These are phyloP conservation scores for Alliaria petiolata DNA, from an alignment of 345 rosid genomes.

Conservation along the genomic window DNA sequence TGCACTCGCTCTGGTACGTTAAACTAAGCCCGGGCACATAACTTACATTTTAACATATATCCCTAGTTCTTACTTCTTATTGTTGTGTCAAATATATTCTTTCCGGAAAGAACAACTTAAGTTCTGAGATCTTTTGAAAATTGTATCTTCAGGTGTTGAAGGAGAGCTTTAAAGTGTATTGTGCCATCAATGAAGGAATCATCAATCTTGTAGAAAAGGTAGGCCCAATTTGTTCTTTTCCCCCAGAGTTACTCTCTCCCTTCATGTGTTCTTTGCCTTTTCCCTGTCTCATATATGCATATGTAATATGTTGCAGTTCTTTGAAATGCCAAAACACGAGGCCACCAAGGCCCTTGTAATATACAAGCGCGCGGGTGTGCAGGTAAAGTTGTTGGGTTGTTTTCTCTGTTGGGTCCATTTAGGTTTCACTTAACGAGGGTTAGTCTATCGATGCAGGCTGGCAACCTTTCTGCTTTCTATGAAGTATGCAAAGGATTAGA, in stretches of 20 bases:
- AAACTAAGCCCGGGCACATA: background rate
- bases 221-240: background rate
- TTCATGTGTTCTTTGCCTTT: background rate
- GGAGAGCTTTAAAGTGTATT: slow-evolving; percentile 86
- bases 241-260: slow-evolving; percentile 14
- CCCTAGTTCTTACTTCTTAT: too few species aligned
- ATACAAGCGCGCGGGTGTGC: slow-evolving; percentile 71
- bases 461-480: slow-evolving; percentile 71
- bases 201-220: slow-evolving; percentile 93
- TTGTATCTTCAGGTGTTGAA: slow-evolving; percentile 75
- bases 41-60: too few species aligned
- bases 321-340: slow-evolving; percentile 72
- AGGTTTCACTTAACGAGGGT: background rate
- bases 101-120: background rate
- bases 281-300: slow-evolving; percentile 10
- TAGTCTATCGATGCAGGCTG: slow-evolving; percentile 49
- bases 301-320: slow-evolving; percentile 55
- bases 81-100: background rate
- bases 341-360: slow-evolving; percentile 61
- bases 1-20: slow-evolving; percentile 76
- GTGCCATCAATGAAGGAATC: slow-evolving; percentile 87
- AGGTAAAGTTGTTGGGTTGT: slow-evolving; percentile 42
- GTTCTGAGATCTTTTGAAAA: background rate
- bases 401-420: background rate
- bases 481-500: slow-evolving; percentile 82